Evolutionary conservation across 2,329 filamentous ascomycete species (phyloP).

Genomic region (Tolypocladium album): DNA sequence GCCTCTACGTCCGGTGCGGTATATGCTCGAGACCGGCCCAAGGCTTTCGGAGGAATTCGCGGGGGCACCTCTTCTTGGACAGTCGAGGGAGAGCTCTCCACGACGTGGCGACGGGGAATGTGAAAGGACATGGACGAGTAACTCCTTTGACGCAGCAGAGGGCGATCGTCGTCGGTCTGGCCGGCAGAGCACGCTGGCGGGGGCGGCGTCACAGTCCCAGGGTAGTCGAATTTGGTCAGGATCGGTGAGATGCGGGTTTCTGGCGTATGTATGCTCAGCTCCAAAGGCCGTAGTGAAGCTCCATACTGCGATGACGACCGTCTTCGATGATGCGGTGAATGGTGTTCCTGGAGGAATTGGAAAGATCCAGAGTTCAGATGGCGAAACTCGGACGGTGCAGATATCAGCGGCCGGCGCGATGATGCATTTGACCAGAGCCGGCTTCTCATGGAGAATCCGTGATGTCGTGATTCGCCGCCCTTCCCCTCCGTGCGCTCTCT

Average conservation of each 20-base stretch:
- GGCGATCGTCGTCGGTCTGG: slow-evolving; percentile 19
- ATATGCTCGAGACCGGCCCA: slow-evolving; percentile 27
- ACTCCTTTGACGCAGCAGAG: slow-evolving; percentile 28
- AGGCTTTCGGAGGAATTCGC: slow-evolving; percentile 31
- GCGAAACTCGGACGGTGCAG: slow-evolving; percentile 47
- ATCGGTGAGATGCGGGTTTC: slow-evolving; percentile 41
- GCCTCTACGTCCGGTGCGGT: slow-evolving; percentile 36
- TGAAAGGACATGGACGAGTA: slow-evolving; percentile 46
- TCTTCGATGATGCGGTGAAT: slow-evolving; percentile 3
- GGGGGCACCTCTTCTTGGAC: slow-evolving; percentile 15
- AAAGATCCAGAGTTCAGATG: slow-evolving; percentile 42
- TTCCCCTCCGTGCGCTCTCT: slow-evolving; percentile 8
- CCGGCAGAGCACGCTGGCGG: slow-evolving; percentile 22
- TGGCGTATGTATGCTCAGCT: slow-evolving; percentile 41
- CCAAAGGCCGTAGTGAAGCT: slow-evolving; percentile 40
- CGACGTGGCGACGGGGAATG: slow-evolving; percentile 34
- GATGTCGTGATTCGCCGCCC: slow-evolving; percentile 22
- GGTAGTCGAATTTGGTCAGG: slow-evolving; percentile 37
- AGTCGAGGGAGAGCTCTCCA: slow-evolving; percentile 11
- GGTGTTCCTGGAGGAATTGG: slow-evolving; percentile 18
- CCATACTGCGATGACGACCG: slow-evolving; percentile 15
- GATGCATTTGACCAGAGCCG: slow-evolving; percentile 32
- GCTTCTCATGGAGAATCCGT: slow-evolving; percentile 34
- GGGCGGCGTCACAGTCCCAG: slow-evolving; percentile 26
- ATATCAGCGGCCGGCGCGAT: slow-evolving; percentile 45